phyloP scores from a whole-genome alignment of 352 stramenopile species.

The Phytophthora sojae region DNA sequence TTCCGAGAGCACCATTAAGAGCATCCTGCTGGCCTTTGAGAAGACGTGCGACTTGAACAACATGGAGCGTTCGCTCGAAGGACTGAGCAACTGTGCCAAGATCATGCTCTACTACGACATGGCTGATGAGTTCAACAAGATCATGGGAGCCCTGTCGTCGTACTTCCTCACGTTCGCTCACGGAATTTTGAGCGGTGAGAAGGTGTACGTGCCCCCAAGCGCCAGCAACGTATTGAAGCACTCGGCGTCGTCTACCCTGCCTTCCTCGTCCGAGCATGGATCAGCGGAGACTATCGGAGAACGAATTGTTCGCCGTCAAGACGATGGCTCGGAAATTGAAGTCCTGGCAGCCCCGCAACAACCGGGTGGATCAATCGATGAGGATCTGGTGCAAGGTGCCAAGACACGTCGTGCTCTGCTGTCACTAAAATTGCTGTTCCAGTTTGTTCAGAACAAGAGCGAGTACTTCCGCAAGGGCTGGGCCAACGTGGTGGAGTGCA shows the following conservation, averaged over 20 bases:
- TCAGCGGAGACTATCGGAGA: conserved; percentile 34
- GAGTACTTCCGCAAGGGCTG: conserved; percentile 85
- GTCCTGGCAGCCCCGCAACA: conserved; percentile 34
- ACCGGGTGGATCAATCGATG: conserved; percentile 33
- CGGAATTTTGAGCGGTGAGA: conserved; percentile 84
- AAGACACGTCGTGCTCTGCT: conserved; percentile 82
- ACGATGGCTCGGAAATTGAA: conserved; percentile 56
- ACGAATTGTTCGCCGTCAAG: conserved; percentile 36
- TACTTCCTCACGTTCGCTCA: conserved; percentile 90
- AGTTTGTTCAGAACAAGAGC: conserved; percentile 85
- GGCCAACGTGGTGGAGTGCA: conserved; percentile 83
- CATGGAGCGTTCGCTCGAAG: conserved; percentile 86
- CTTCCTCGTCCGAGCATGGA: conserved; percentile 16
- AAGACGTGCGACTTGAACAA: conserved; percentile 86
- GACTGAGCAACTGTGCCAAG: conserved; percentile 84
- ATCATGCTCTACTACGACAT: conserved; percentile 90
- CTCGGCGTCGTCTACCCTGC: conserved; percentile 16
- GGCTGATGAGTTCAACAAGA: conserved; percentile 81
- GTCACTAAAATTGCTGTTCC: conserved; percentile 83
- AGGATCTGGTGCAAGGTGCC: conserved; percentile 69
- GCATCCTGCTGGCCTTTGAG: conserved; percentile 83
- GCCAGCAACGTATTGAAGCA: conserved; percentile 36
- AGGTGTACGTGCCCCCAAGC: conserved; percentile 75
- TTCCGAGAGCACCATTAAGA: conserved; percentile 80
- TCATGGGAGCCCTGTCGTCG: conserved; percentile 80